A percentile compares a stretch with the other conserved stretches of the same genome.
phyloP scores from a whole-genome alignment of 805 yeast genomes.

The Lipomyces chichibuensis region DNA sequence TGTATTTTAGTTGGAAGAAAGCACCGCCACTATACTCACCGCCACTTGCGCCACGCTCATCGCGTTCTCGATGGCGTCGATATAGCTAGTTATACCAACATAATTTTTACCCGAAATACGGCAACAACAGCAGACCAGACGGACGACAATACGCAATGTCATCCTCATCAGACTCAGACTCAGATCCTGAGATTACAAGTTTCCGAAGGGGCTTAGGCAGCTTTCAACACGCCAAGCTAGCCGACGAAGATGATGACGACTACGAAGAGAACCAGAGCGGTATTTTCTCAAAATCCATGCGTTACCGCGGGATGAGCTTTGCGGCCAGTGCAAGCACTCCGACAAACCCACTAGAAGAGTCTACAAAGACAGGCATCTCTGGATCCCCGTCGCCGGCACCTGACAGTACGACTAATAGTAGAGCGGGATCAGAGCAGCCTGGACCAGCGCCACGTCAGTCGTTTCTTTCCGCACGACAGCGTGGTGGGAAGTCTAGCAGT shows the following conservation, averaged over 20 bases:
- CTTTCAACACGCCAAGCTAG: slow-evolving; percentile 10
- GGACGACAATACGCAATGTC: slow-evolving; percentile 8
- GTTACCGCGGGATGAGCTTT: slow-evolving; percentile 32
- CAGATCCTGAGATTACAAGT: slow-evolving; percentile 16
- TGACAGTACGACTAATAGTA: not conserved
- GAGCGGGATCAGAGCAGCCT: not conserved
- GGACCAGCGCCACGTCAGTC: slow-evolving; percentile 5
- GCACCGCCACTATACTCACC: not conserved
- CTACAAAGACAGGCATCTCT: not conserved
- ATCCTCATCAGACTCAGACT: slow-evolving; percentile 28
- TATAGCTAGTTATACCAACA: not conserved
- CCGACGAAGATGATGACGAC: slow-evolving; percentile 1
- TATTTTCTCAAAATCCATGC: slow-evolving; percentile 17
- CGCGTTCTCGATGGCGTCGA: not conserved
- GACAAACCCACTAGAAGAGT: slow-evolving; percentile 21
- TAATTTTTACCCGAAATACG: too few species aligned
- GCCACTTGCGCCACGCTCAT: slow-evolving; percentile 7
- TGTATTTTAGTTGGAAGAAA: too few species aligned
- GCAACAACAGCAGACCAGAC: not conserved
- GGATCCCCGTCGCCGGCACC: not conserved
- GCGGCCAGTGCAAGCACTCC: slow-evolving; percentile 20
- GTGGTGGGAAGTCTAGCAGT: not conserved
- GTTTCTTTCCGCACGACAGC: slow-evolving; percentile 17
- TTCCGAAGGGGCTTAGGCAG: slow-evolving; percentile 14
- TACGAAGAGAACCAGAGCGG: slow-evolving; percentile 9